Evolutionary conservation across 352 stramenopile genomes (phyloP).

Genomic region (Phytophthora meadii): DNA sequence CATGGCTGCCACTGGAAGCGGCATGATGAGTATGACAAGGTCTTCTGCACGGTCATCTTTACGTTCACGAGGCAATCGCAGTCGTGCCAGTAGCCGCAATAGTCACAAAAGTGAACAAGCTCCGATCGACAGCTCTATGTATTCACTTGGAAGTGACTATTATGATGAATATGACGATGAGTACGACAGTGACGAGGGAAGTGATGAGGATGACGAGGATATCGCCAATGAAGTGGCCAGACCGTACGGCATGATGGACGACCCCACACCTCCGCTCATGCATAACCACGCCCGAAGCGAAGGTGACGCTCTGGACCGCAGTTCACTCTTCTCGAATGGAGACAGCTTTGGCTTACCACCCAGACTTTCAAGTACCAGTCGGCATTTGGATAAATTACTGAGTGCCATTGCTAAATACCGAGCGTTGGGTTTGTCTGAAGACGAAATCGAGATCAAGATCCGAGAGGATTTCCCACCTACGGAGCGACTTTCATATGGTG

Average conservation of each 20-base stretch:
- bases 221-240: conserved; percentile 80
- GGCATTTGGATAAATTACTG: conserved; percentile 66
- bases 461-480: conserved; percentile 68
- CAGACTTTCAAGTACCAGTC: conserved; percentile 63
- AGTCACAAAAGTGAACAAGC: conserved; percentile 25
- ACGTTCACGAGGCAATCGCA: conserved; percentile 31
- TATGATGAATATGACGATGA: conserved; percentile 58
- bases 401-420: conserved; percentile 72
- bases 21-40: conserved; percentile 10
- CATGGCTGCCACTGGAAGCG: conserved; percentile 40
- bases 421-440: conserved; percentile 58
- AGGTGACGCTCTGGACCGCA: conserved; percentile 37
- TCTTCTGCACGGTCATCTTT: conserved; percentile 22
- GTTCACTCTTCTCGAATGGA: conserved; percentile 56
- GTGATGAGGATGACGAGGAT: conserved; percentile 69
- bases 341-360: conserved; percentile 66
- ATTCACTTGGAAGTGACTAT: conserved; percentile 50
- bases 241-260: conserved; percentile 47
- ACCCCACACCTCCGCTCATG: conserved; percentile 38
- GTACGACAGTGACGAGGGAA: conserved; percentile 42
- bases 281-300: conserved; percentile 34
- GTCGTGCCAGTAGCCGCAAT: conserved; percentile 46
- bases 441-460: conserved; percentile 73
- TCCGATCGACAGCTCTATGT: conserved; percentile 34
- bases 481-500: conserved; percentile 44